phyloP scores from a whole-genome alignment of 192 early-diverging fungal genomes.

The Gigaspora rosea region DNA sequence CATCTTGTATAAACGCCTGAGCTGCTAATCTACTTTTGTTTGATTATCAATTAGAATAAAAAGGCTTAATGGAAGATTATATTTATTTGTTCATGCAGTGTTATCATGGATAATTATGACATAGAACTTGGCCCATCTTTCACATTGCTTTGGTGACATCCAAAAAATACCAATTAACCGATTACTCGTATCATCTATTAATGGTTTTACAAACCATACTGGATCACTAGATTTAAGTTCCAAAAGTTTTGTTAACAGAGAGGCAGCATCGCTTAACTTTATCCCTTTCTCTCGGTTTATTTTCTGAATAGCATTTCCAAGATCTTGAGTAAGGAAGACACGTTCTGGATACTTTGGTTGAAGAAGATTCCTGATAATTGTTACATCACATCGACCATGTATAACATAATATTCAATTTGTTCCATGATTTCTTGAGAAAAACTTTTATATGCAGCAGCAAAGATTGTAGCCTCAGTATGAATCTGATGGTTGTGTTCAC shows the following conservation, averaged over 20 bases:
- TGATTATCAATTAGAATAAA: neutral
- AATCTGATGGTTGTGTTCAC: neutral
- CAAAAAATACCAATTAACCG: neutral
- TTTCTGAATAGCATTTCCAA: neutral
- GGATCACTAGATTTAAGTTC: neutral
- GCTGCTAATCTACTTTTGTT: neutral
- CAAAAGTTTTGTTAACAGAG: neutral
- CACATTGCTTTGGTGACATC: neutral
- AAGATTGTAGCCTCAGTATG: neutral
- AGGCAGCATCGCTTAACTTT: neutral
- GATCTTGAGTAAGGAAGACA: neutral
- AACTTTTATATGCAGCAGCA: neutral
- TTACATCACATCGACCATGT: neutral
- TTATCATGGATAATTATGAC: neutral
- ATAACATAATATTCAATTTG: neutral
- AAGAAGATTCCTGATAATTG: neutral
- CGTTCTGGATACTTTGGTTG: neutral
- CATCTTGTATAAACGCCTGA: neutral
- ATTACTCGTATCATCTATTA: neutral
- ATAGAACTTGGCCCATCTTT: neutral
- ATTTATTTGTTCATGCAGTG: neutral
- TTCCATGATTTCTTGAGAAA: neutral
- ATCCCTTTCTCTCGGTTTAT: neutral
- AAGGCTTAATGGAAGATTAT: neutral
- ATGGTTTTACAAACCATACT: neutral